Conservation (phyloP, 108 stramenopile genomes). For the Pseudonitzschia pungens region DNA sequence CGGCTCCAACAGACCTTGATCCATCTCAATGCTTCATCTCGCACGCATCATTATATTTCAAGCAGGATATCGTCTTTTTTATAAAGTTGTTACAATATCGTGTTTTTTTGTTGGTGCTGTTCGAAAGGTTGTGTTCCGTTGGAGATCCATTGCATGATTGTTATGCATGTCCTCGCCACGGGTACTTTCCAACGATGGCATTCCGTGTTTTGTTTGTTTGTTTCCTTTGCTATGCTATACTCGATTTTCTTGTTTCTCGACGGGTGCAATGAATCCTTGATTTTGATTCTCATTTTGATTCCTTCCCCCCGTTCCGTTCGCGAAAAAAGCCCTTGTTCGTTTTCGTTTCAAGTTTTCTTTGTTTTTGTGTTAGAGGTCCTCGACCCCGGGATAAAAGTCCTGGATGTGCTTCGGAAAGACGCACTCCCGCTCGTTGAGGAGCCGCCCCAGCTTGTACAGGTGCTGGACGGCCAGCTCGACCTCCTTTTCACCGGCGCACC, state of each 20-base stretch:
- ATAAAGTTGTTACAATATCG: too few species aligned
- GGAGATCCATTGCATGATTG: neutral
- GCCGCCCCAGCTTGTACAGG: constrained; percentile 74
- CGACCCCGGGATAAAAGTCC: constrained; percentile 83
- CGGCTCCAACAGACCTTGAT: too few species aligned
- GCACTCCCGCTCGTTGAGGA: constrained; percentile 73
- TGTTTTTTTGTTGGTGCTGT: too few species aligned
- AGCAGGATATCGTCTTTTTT: too few species aligned
- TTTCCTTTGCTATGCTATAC: too few species aligned
- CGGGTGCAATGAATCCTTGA: neutral
- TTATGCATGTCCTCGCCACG: neutral
- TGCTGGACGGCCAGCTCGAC: constrained; percentile 87
- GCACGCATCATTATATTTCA: too few species aligned
- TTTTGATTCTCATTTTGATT: neutral
- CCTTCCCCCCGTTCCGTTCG: too few species aligned
- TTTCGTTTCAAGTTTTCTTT: neutral
- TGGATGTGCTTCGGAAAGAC: constrained; percentile 76
- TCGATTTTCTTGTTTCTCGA: neutral
- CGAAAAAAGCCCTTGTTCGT: too few species aligned
- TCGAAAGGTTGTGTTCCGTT: too few species aligned
- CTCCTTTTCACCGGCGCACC: constrained; percentile 85
- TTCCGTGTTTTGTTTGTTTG: constrained; percentile 1
- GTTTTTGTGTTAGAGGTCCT: constrained; percentile 49
- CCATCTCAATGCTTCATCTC: too few species aligned
- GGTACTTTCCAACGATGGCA: neutral